Evolutionary conservation across 2,329 filamentous ascomycete species (phyloP).

Genomic region (Xylariaceae sp.): DNA sequence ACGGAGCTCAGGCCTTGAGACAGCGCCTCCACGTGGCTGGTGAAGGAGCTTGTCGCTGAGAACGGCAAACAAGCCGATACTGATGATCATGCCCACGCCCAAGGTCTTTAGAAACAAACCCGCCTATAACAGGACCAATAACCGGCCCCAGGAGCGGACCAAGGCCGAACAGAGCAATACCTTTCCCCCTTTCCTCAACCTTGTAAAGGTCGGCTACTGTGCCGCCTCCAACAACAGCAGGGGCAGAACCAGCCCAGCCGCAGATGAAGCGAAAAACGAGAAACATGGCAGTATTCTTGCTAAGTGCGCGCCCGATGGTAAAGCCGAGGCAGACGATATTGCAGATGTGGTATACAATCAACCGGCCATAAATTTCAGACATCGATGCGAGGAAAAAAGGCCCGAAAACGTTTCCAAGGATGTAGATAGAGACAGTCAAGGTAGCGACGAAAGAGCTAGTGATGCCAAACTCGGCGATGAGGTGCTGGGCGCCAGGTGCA

Average conservation of each 20-base stretch:
- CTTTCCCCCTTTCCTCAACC: conserved; percentile 24
- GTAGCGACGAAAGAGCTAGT: conserved; percentile 7
- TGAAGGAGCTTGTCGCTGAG: conserved; percentile 10
- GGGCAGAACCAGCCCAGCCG: conserved; percentile 26
- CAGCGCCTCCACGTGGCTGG: conserved; percentile 1
- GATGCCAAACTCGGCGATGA: conserved; percentile 9
- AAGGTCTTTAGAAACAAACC: conserved; percentile 28
- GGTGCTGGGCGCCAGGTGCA: conserved; percentile 10
- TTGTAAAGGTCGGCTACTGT: conserved; percentile 33
- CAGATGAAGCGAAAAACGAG: conserved; percentile 32
- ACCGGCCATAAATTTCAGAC: conserved; percentile 37
- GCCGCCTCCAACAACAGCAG: conserved; percentile 33
- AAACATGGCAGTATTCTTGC: conserved; percentile 27
- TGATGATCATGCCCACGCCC: conserved; percentile 32
- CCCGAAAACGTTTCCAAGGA: conserved; percentile 27
- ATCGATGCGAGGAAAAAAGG: conserved; percentile 38
- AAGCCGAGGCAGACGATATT: conserved; percentile 31
- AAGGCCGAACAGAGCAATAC: conserved; percentile 32
- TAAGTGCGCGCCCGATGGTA: conserved; percentile 30
- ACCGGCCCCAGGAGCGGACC: conserved; percentile 34
- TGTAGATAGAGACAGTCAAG: conserved; percentile 19
- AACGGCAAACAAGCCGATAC: conserved; percentile 8
- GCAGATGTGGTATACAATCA: conserved; percentile 28
- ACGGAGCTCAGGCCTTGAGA: conserved; percentile 7
- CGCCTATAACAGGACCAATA: conserved; percentile 43